Conservation (phyloP, 805 yeast species). For the Limtongia smithiae region DNA sequence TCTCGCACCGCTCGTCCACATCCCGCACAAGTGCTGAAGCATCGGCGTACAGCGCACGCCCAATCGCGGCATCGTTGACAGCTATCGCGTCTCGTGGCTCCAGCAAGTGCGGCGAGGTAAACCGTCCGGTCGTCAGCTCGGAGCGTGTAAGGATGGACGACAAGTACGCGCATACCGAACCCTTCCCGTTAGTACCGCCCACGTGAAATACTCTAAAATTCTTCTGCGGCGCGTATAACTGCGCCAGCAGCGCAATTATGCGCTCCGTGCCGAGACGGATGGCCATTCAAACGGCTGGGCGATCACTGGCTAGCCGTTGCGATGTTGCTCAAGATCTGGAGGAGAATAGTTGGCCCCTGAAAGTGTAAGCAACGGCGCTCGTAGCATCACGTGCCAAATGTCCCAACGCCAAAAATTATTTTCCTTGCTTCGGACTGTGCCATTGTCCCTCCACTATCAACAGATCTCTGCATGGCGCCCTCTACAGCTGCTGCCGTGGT, state of each 20-base stretch:
- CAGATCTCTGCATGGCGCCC: too few species aligned
- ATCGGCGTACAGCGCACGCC: conserved; percentile 43
- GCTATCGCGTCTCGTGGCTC: conserved; percentile 71
- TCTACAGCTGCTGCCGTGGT: too few species aligned
- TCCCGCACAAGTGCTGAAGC: conserved; percentile 45
- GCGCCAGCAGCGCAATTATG: conserved; percentile 44
- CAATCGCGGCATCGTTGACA: conserved; percentile 58
- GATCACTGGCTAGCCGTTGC: background rate
- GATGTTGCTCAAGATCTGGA: conserved; percentile 19
- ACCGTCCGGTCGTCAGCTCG: conserved; percentile 60
- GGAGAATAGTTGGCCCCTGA: too few species aligned
- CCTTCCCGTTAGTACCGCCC: conserved; percentile 97
- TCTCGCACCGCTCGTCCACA: conserved; percentile 40
- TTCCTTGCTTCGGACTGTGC: too few species aligned
- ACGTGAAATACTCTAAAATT: conserved; percentile 71
- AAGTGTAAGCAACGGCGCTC: too few species aligned
- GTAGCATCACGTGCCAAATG: too few species aligned
- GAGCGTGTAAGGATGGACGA: conserved; percentile 57
- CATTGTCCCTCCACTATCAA: too few species aligned
- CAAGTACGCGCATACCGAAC: conserved; percentile 82
- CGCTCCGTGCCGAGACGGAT: conserved; percentile 60
- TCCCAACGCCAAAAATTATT: too few species aligned
- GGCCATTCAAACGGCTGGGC: conserved; percentile 4
- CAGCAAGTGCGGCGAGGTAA: conserved; percentile 84
- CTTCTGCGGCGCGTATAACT: conserved; percentile 67